These are phyloP conservation scores for Gyrodon lividus DNA, from an alignment of 768 basidiomycete genomes.

Conservation along the genomic window DNA sequence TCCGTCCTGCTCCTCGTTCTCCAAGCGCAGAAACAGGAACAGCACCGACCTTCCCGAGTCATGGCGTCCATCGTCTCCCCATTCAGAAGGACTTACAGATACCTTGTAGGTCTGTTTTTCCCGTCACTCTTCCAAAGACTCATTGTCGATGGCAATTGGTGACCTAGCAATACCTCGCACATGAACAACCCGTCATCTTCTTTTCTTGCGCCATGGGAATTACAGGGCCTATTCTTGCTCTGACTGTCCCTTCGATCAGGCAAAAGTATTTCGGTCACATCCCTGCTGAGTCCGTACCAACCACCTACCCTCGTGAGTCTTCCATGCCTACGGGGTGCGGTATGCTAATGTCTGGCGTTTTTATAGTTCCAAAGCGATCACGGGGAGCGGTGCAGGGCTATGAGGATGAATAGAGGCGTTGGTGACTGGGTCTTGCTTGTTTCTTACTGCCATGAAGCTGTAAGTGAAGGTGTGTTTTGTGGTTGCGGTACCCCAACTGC, in stretches of 20 bases:
- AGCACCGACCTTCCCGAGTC: not conserved
- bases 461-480: conserved; percentile 8
- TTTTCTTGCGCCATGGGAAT: conserved; percentile 76
- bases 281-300: conserved; percentile 66
- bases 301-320: conserved; percentile 74
- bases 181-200: conserved; percentile 90
- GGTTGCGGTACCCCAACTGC: not conserved
- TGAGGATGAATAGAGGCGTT: conserved; percentile 51
- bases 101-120: conserved; percentile 19
- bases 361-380: conserved; percentile 66
- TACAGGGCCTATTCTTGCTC: conserved; percentile 72
- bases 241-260: conserved; percentile 79
- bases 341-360: conserved; percentile 2
- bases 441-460: not conserved
- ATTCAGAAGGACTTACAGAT: conserved; percentile 29
- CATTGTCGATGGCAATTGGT: not conserved
- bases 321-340: not conserved
- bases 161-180: conserved; percentile 80
- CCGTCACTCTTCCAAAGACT: not conserved
- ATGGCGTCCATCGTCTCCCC: conserved; percentile 33
- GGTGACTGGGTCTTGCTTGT: not conserved
- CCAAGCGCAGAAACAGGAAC: not conserved
- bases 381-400: conserved; percentile 71
- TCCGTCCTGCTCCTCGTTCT: conserved; percentile 14
- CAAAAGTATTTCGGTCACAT: conserved; percentile 65